phyloP scores from a whole-genome alignment of 257 asterid species.

The Solanum piurae region DNA sequence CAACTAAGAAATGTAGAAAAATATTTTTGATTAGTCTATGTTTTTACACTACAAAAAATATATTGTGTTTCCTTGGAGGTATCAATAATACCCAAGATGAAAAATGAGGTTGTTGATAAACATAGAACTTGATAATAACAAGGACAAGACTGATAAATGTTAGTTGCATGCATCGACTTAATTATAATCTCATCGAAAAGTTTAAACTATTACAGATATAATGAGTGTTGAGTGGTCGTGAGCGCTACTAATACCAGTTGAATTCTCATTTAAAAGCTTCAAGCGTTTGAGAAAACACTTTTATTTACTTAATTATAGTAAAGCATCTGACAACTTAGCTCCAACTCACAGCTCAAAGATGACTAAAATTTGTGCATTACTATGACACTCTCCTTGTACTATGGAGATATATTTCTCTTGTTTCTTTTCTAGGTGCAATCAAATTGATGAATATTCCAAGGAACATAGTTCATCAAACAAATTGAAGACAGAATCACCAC shows the following conservation, averaged over 20 bases:
- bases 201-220: background rate
- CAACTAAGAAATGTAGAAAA: background rate
- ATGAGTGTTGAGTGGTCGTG: too few species aligned
- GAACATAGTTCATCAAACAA: background rate
- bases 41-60: background rate
- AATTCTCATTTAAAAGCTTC: background rate
- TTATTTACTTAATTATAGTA: background rate
- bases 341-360: background rate
- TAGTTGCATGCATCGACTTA: background rate
- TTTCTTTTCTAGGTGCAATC: background rate
- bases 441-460: background rate
- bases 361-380: background rate
- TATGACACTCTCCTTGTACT: background rate
- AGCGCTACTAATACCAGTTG: background rate
- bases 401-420: background rate
- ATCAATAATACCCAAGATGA: background rate
- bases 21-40: background rate
- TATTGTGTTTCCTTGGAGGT: background rate
- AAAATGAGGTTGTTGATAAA: background rate
- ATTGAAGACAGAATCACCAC: background rate
- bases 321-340: background rate
- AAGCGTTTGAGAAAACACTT: background rate
- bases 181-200: background rate
- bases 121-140: background rate
- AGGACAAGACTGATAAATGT: background rate